A percentile compares a stretch with the other conserved stretches of the same genome.
These are phyloP conservation scores for Neurospora sp. DNA, from an alignment of 2,329 filamentous ascomycete species.

Conservation along the genomic window DNA sequence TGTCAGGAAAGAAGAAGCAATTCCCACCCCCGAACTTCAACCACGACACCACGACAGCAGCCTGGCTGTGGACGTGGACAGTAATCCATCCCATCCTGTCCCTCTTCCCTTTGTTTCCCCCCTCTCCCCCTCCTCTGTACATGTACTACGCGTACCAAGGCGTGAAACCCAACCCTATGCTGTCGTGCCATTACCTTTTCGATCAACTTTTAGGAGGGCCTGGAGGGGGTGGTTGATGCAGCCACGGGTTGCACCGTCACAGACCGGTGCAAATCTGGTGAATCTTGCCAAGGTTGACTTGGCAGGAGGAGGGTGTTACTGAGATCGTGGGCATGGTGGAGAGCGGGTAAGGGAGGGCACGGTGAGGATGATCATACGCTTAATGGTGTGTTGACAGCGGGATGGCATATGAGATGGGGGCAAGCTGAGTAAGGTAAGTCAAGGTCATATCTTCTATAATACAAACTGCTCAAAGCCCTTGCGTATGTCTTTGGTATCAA, in stretches of 20 bases:
- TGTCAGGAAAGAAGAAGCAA: background rate
- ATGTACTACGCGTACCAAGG: background rate
- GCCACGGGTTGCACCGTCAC: background rate
- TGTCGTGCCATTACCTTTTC: background rate
- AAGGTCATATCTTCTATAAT: too few species aligned
- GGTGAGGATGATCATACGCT: background rate
- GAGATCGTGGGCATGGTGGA: background rate
- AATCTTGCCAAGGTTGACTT: background rate
- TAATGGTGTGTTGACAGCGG: background rate
- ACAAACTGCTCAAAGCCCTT: too few species aligned
- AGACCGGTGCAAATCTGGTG: background rate
- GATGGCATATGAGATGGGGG: background rate
- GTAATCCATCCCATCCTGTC: background rate
- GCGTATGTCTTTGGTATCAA: background rate
- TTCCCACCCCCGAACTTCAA: background rate
- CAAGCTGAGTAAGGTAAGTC: background rate
- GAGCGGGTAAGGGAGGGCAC: background rate
- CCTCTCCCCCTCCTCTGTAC: background rate
- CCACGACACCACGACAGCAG: background rate
- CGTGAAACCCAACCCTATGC: background rate
- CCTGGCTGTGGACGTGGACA: background rate
- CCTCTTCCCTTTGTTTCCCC: background rate
- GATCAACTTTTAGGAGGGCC: background rate
- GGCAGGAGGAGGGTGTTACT: background rate
- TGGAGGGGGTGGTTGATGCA: background rate